Base-by-base conservation (phyloP, 495 filamentous ascomycete species). In the Hyaloscypha finlandica region DNA sequence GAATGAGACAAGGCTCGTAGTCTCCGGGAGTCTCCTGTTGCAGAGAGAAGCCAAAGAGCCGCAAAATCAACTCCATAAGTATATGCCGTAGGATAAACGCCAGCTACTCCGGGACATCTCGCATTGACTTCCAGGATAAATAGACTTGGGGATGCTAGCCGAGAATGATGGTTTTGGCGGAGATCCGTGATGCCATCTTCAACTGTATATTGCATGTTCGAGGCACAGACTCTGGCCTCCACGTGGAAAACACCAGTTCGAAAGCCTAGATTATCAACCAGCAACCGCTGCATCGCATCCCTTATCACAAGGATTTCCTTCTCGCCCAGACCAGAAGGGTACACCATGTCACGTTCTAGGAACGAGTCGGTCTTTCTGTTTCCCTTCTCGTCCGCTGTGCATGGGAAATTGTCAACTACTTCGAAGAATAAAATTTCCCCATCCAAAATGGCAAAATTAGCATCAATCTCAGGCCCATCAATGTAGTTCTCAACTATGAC, bases 391-490 rank as follows among this genome's bases (percentile, higher is more conserved):
- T 79, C 77, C 0, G 70, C 77, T 2, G 61, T 35, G 25, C 69
- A 70, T 0, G 78, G 78, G 59, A 79, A 74, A 53, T 78, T 73
- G 55, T 79, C 78, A 4, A 59, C 55, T n/a, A 75, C 48, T 45
- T 80, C 78, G 64, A 68, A 74, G 65, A 79, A 78, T 4, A 78
- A 48, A 5, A 78, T 42, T 35, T 80, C 71, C 3, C 77, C 76
- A 45, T 79, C 68, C 20, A 19, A 59, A 4, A 80, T 63, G 1
- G 73, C 73, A 33, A 79, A 68, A 59, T 79, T 79, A 30, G 66
- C 70, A 62, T 80, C 78, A 1, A 80, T 68, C 52, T 80, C 77
- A 6, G 78, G 78, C 0, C 78, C 78, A 45, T 73, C 69, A 45
- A 65, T 55, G 64, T 80, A 80, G n/a, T 30, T 33, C 51, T 77